phyloP scores from a whole-genome alignment of 805 yeast genomes.

The Candida nemodendra region DNA sequence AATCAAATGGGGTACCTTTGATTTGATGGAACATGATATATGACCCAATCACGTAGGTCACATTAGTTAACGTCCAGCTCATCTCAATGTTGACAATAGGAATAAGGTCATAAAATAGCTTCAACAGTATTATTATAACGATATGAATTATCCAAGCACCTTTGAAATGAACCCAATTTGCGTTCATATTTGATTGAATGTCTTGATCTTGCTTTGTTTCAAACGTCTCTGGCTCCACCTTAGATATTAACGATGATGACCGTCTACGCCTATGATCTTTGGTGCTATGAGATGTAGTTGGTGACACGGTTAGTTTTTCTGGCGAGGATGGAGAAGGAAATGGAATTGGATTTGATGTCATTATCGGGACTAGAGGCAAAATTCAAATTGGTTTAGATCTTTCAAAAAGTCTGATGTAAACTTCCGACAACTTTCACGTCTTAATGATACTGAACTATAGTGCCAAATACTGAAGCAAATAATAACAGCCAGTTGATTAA shows the following conservation, averaged over 20 bases:
- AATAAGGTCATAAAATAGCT: constrained; percentile 72
- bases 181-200: constrained; percentile 84
- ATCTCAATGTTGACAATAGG: constrained; percentile 81
- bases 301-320: constrained; percentile 34
- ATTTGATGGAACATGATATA: constrained; percentile 96
- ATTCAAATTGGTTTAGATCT: too few species aligned
- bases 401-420: too few species aligned
- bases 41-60: constrained; percentile 85
- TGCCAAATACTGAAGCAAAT: too few species aligned
- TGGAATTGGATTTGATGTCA: constrained; percentile 28
- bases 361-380: constrained; percentile 2
- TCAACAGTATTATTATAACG: constrained; percentile 72
- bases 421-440: too few species aligned
- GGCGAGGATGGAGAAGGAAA: constrained; percentile 35
- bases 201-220: constrained; percentile 93
- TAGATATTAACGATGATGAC: constrained; percentile 86
- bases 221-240: constrained; percentile 87
- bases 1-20: constrained; percentile 96
- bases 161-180: constrained; percentile 92
- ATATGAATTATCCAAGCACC: constrained; percentile 97
- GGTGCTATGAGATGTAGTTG: constrained; percentile 31
- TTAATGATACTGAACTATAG: too few species aligned
- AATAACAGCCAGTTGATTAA: too few species aligned
- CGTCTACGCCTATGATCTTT: constrained; percentile 54
- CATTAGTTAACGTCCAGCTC: constrained; percentile 92